Base-by-base conservation (phyloP, 2,329 filamentous ascomycete genomes). In the Grosmannia huntii region DNA sequence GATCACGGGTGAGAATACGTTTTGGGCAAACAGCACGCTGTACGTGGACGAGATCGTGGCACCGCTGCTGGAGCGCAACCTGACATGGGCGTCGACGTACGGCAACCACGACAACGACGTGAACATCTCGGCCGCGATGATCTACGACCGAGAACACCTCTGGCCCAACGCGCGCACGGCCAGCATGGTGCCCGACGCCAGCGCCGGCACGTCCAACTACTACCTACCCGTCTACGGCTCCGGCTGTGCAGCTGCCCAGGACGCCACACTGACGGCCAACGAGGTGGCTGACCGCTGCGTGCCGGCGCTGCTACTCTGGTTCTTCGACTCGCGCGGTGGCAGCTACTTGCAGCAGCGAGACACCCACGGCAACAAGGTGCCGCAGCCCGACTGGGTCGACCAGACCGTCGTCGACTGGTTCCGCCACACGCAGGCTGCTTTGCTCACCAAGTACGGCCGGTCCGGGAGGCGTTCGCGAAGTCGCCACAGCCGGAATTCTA, bases 261-360 rank as follows among this genome's bases (percentile, higher is more conserved):
- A 52, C 50, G 27, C 25, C 5, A 52, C 50, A 5, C 25, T 52
- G 50, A 52, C 23, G 31, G 9, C 21, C 14, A 31, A 27, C 12
- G 51, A 53, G 50, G 61, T 38, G 7, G 54, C 57, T 27, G 50
- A 52, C 27, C 23, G n/a, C n/a, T 66, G 65, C 61, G 48, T 57
- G 0, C 68, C 68, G 0, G 60, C 56, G 9, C 62, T 69, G n/a
- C 65, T 85, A 3, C 69, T 85, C 2, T 85, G 80, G 79, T 84
- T 85, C 68, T 84, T 85, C 63, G 82, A 85, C 66, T 75, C 71
- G 57, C 72, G 76, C 51, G 78, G 80, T 44, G 78, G 78, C 21
- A 68, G 69, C 59, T 65, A 67, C 23, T 76, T 71, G 64, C 73
- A 72, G 58, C 50, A 64, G 28, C 36, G 16, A 3, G 56, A 65